Evolutionary conservation across 2,329 filamentous ascomycete genomes (phyloP), one percentile per base, ranked within the genome.

Genomic region (Penicillium griseofulvum): DNA sequence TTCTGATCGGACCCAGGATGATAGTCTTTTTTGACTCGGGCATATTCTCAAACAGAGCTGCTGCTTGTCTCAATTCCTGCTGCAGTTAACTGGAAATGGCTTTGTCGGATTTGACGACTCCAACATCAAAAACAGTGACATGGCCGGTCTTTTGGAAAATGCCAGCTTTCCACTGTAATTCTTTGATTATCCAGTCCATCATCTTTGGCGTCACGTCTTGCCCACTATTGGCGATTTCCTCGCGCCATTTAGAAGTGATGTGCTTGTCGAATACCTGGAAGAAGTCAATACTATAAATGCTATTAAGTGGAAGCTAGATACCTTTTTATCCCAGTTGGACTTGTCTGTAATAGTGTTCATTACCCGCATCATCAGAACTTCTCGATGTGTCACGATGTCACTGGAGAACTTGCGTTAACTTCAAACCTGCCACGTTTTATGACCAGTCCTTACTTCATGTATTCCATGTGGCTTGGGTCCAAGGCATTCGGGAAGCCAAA

Each of bases 1-100:
- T 80, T 80, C 0, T 74, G 68, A 31, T 83, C 73, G 0, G 81
- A 84, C 2, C 79, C 74, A 0, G 85, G 86, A 67, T 88, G 85
- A 78, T 84, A 89, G 67, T 89, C 86, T 62, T 83, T 83, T 33
- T 74, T 47, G 0, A 71, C 48, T 82, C 80, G 0, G 80, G 81
- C 0, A 83, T 75, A 34, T 81, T 66, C 60, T 87, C 81, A 1
- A 90, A 71, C 0, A 68, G 69, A 1, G 68, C 67, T 24, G 83
- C 80, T 0, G 76, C 80, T 7, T 69, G 63, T 28, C 70, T 75
- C 4, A 88, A 74, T 0, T 71, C 68, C 1, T 77, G 29, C 14
- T 72, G 70, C 0, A 82, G 57, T 1, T 74, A 66, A 0, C 66
- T 50, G 0, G 77, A 59, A 4, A 86, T 71, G 0, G 76, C 64